Conservation (phyloP, 2,329 filamentous ascomycete species). For the Ceratocystis huliohia region DNA sequence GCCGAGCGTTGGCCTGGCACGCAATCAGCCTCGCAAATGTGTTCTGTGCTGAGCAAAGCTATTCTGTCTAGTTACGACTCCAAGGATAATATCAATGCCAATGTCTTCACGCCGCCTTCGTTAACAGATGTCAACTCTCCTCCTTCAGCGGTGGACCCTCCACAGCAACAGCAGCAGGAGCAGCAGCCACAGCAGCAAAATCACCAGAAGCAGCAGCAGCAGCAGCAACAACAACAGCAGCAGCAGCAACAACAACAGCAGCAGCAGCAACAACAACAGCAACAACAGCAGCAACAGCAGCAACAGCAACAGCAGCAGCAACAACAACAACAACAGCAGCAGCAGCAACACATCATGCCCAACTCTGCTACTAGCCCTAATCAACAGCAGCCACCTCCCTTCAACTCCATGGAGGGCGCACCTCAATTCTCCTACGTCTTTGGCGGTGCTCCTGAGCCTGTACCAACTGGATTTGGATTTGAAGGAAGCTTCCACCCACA, state of each 20-base stretch:
- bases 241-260: conserved; percentile 22
- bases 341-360: not conserved
- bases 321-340: not conserved
- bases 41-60: conserved; percentile 70
- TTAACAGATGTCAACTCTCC: conserved; percentile 39
- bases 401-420: not conserved
- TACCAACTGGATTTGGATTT: conserved; percentile 10
- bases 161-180: conserved; percentile 18
- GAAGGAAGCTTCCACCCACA: conserved; percentile 26
- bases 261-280: conserved; percentile 15
- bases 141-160: conserved; percentile 29
- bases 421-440: conserved; percentile 19
- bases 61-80: conserved; percentile 79
- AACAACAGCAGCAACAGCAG: not conserved
- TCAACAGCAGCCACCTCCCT: not conserved
- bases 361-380: not conserved
- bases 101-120: conserved; percentile 35
- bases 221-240: not conserved
- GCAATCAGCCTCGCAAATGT: conserved; percentile 69
- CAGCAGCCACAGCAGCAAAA: conserved; percentile 16
- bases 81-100: conserved; percentile 31
- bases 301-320: conserved; percentile 11
- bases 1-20: conserved; percentile 88
- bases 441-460: conserved; percentile 15
- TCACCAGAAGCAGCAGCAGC: conserved; percentile 9